Conservation (phyloP, 2,329 filamentous ascomycete genomes). For the Calonectria multiphialidica region DNA sequence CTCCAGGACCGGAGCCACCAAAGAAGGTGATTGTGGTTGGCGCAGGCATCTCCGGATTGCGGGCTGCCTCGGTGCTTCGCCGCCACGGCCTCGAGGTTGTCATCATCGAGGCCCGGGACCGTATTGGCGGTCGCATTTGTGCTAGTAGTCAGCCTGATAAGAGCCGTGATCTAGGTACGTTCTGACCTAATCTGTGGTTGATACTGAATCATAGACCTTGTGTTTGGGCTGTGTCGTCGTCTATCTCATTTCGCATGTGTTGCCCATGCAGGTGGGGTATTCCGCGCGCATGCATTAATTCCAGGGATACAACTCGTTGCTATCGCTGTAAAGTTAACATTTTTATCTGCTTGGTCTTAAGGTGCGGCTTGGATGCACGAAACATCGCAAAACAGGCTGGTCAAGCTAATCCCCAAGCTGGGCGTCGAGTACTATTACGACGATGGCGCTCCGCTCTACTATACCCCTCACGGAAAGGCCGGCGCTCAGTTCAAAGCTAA, state of each 20-base stretch:
- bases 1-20: conserved; percentile 23
- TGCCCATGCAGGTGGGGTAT: conserved; percentile 21
- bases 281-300: conserved; percentile 17
- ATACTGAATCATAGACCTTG: conserved; percentile 23
- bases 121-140: conserved; percentile 23
- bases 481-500: conserved; percentile 27
- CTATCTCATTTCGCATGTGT: conserved; percentile 23
- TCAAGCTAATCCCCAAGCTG: conserved; percentile 24
- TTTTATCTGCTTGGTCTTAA: conserved; percentile 4
- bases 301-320: conserved; percentile 14
- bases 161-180: conserved; percentile 23
- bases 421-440: conserved; percentile 28
- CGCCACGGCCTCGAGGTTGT: conserved; percentile 22
- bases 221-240: conserved; percentile 25
- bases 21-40: conserved; percentile 26
- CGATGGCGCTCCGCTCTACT: conserved; percentile 23
- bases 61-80: conserved; percentile 17
- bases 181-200: conserved; percentile 7
- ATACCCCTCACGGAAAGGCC: conserved; percentile 16
- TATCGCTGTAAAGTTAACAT: conserved; percentile 24
- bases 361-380: conserved; percentile 27
- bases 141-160: conserved; percentile 18
- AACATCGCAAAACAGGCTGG: conserved; percentile 24
- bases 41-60: conserved; percentile 18
- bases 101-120: conserved; percentile 18